These are phyloP conservation scores for Colletotrichum noveboracense DNA, from an alignment of 2,329 filamentous ascomycete species.

Conservation along the genomic window DNA sequence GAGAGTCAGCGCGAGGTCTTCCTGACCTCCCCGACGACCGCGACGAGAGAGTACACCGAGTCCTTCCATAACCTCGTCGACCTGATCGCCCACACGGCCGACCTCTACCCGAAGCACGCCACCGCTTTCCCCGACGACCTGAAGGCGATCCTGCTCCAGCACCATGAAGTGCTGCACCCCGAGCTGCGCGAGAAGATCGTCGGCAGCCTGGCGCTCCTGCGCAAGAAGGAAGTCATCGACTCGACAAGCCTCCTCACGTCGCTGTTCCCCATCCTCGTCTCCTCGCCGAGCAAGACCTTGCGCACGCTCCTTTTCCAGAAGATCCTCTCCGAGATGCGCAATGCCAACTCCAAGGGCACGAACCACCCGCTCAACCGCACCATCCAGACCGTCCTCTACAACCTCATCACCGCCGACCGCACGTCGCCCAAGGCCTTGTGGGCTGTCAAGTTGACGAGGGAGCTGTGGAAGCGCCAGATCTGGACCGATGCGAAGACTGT, in stretches of 20 bases:
- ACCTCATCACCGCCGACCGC: slow-evolving; percentile 85
- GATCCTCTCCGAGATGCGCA: slow-evolving; percentile 88
- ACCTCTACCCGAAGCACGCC: slow-evolving; percentile 88
- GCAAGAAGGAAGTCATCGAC: slow-evolving; percentile 91
- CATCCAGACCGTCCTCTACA: slow-evolving; percentile 92
- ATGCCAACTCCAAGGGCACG: slow-evolving; percentile 83
- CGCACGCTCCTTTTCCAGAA: slow-evolving; percentile 84
- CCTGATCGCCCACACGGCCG: slow-evolving; percentile 90
- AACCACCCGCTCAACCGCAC: slow-evolving; percentile 95
- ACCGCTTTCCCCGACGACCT: slow-evolving; percentile 79
- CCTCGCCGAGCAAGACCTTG: slow-evolving; percentile 90
- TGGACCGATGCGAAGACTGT: slow-evolving; percentile 96
- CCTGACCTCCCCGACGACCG: slow-evolving; percentile 79
- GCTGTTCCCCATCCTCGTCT: slow-evolving; percentile 90
- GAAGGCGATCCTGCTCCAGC: slow-evolving; percentile 77
- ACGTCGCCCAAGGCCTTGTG: slow-evolving; percentile 87
- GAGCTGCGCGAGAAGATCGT: slow-evolving; percentile 95
- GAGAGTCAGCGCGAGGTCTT: slow-evolving; percentile 91
- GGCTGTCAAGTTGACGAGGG: slow-evolving; percentile 93
- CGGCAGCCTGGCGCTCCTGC: slow-evolving; percentile 82
- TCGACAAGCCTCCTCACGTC: slow-evolving; percentile 84
- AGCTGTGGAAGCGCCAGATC: slow-evolving; percentile 95
- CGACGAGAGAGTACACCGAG: slow-evolving; percentile 78
- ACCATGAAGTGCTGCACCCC: slow-evolving; percentile 82
- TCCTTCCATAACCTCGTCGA: slow-evolving; percentile 92